Base-by-base conservation (phyloP, 2,329 filamentous ascomycete species). In the Penicillium fuscoglaucum region DNA sequence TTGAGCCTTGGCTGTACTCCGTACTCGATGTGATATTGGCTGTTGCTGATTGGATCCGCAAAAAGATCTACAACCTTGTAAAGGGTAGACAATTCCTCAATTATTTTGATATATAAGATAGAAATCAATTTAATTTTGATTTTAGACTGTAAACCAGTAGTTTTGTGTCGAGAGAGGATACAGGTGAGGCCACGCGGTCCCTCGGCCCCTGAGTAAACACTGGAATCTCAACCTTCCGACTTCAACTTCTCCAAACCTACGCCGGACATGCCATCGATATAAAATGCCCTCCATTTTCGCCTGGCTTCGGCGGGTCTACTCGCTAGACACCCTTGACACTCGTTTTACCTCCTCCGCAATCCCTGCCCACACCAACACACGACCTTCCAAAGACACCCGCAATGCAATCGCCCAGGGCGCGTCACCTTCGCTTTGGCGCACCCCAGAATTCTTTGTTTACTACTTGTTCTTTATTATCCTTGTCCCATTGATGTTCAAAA, bases 401-500 rank as follows among this genome's bases (percentile, higher is more conserved):
- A 68, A 68, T 65, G 74, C 74, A 55, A 74, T 73, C 59, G 70
- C 78, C 65, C 80, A 80, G 74, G 74, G 78, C 71, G 69, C 82
- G 74, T 55, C 81, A 61, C 84, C 86, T 37, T 84, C 93, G 44
- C 89, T 84, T 87, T 99, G 93, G 93, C 85, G 83, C 26, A 96
- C 92, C 0, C 83, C 84, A 3, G 95, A 99, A 77, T 98, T 95
- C 78, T 89, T 86, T 72, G 67, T 92, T 54, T 98, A 99, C 79
- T 89, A 87, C 66, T 48, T 89, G 21, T 76, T 90, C 64, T 84
- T 97, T 67, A 61, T 82, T 31, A 71, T 84, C 6, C 82, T 81
- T 55, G 82, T 98, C 28, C 91, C 91, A 9, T 83, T 87, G 68
- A 99, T 99, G 93, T 91, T 96, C 77, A 96, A 91, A 80, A 82